Conservation (phyloP, 306 rosid species). For the Lupinus albus region DNA sequence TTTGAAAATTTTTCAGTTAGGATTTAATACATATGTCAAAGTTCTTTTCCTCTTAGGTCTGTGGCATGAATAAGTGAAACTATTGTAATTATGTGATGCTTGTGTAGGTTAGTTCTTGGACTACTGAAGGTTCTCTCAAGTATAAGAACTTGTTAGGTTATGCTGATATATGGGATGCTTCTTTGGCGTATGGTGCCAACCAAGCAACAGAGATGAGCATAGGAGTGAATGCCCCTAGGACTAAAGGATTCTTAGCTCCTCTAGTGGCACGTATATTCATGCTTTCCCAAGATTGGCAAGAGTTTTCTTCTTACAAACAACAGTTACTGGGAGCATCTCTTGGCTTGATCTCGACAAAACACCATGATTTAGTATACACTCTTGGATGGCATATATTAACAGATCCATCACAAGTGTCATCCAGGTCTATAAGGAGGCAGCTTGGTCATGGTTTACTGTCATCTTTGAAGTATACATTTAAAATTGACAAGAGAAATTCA, state of each 20-base stretch:
- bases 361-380: conserved; percentile 82
- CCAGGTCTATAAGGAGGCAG: conserved; percentile 92
- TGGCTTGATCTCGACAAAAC: conserved; percentile 71
- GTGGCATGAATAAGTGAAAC: too few species aligned
- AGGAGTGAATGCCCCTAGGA: conserved; percentile 76
- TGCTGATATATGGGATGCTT: conserved; percentile 95
- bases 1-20: too few species aligned
- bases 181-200: conserved; percentile 83
- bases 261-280: conserved; percentile 65
- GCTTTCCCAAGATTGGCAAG: conserved; percentile 95
- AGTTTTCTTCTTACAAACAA: conserved; percentile 91
- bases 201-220: conserved; percentile 84
- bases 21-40: too few species aligned
- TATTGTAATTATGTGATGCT: conserved; percentile 37
- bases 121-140: conserved; percentile 77
- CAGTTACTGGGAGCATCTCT: conserved; percentile 76
- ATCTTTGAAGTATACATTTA: conserved; percentile 80
- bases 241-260: conserved; percentile 66
- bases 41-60: conserved; percentile 24
- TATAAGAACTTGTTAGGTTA: conserved; percentile 85
- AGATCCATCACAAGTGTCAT: conserved; percentile 90
- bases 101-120: conserved; percentile 88
- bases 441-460: conserved; percentile 93
- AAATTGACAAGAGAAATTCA: conserved; percentile 83
- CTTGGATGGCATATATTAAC: conserved; percentile 92